A percentile compares a stretch with the other conserved stretches of the same genome.
Conservation (phyloP, 441 rosid genomes). For the Omphalea diandra region DNA sequence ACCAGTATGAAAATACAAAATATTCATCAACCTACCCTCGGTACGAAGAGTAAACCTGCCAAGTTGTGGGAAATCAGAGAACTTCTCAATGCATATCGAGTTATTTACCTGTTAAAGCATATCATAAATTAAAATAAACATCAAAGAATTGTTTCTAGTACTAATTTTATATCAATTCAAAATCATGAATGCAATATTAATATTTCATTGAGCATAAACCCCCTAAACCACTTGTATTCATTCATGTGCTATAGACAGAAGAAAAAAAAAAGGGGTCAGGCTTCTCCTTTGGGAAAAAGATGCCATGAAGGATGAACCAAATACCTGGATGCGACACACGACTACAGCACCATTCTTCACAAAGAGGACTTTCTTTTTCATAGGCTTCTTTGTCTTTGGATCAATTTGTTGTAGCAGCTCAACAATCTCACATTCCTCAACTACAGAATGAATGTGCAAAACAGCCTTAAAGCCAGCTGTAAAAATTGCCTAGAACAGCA, state of each 20-base stretch:
- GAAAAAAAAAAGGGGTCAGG: not conserved
- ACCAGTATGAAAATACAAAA: not conserved
- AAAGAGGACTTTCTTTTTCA: constrained; percentile 83
- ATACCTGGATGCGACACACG: constrained; percentile 82
- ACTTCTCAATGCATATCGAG: constrained; percentile 76
- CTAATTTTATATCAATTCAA: not conserved
- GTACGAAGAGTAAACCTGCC: constrained; percentile 98
- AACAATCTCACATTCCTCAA: constrained; percentile 94
- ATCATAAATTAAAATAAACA: constrained; percentile 11
- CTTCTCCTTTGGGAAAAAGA: not conserved
- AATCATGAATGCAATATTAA: not conserved
- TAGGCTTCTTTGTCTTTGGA: constrained; percentile 77
- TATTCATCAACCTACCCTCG: constrained; percentile 51
- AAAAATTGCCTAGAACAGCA: constrained; percentile 73
- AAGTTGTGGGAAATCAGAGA: constrained; percentile 84
- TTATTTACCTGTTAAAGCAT: constrained; percentile 61
- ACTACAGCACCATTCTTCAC: constrained; percentile 92
- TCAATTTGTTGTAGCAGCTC: constrained; percentile 76
- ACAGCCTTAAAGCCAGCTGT: constrained; percentile 96
- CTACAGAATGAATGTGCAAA: constrained; percentile 85
- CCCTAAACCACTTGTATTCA: no score
- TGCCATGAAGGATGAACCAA: not conserved
- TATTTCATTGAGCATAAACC: no score
- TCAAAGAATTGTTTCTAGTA: not conserved
- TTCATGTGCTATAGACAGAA: no score